Conservation (phyloP, 1,139 yeast genomes). For the Nakaseomyces bracarensis region DNA sequence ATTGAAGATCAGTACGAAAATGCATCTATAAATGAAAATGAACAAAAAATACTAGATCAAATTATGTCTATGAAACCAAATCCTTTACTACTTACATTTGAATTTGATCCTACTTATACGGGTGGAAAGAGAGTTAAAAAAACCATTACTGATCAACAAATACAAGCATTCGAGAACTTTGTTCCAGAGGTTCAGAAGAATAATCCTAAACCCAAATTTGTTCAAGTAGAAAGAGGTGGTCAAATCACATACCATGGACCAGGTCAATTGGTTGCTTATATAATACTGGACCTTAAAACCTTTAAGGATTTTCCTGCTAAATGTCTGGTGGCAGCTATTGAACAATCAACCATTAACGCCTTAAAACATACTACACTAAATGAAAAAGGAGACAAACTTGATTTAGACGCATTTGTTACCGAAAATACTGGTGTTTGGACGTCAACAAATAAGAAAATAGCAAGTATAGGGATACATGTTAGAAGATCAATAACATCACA, state of each 20-base stretch:
- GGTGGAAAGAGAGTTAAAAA: slow-evolving; percentile 75
- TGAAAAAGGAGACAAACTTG: slow-evolving; percentile 28
- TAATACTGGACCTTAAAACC: slow-evolving; percentile 63
- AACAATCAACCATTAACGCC: slow-evolving; percentile 51
- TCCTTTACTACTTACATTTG: slow-evolving; percentile 66
- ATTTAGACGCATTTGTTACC: slow-evolving; percentile 45
- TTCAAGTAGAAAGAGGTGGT: slow-evolving; percentile 89
- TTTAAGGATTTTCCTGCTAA: slow-evolving; percentile 55
- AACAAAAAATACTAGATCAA: slow-evolving; percentile 38
- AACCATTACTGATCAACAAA: slow-evolving; percentile 35
- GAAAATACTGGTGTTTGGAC: slow-evolving; percentile 87
- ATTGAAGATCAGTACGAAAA: slow-evolving; percentile 39
- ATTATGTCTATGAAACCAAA: slow-evolving; percentile 48
- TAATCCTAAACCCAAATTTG: slow-evolving; percentile 40
- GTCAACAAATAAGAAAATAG: slow-evolving; percentile 54
- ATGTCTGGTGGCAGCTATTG: slow-evolving; percentile 68
- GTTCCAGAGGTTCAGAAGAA: slow-evolving; percentile 27
- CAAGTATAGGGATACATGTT: slow-evolving; percentile 84
- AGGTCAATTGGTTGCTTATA: slow-evolving; percentile 85
- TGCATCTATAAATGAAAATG: slow-evolving; percentile 38
- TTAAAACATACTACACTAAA: slow-evolving; percentile 33
- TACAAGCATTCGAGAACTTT: slow-evolving; percentile 25
- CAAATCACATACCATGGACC: slow-evolving; percentile 95
- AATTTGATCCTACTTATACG: slow-evolving; percentile 77
- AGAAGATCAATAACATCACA: slow-evolving; percentile 81